These are phyloP conservation scores for Curvularia verruculosa DNA, from an alignment of 2,329 filamentous ascomycete species.

Conservation along the genomic window DNA sequence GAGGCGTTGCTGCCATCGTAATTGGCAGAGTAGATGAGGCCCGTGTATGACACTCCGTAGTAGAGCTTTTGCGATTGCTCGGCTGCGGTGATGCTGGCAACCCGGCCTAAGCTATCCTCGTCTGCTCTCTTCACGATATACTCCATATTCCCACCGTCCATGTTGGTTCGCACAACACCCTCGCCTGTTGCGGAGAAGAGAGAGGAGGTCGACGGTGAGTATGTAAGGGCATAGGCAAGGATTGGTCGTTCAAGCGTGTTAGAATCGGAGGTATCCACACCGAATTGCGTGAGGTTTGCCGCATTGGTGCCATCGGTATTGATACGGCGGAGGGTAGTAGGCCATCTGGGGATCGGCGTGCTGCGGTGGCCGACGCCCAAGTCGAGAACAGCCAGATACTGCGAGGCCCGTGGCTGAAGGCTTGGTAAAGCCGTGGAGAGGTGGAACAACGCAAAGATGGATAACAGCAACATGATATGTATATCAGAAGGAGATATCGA, in stretches of 20 bases:
- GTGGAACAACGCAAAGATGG: conserved; percentile 7
- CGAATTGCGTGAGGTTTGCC: conserved; percentile 16
- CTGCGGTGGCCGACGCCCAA: conserved; percentile 22
- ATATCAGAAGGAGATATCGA: background rate
- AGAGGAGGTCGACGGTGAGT: conserved; percentile 8
- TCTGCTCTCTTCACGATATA: conserved; percentile 2
- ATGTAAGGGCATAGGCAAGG: conserved; percentile 9
- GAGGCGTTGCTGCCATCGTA: conserved; percentile 12
- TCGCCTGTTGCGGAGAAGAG: conserved; percentile 18
- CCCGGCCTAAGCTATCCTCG: background rate
- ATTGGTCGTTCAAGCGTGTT: conserved; percentile 7
- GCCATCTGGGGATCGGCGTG: conserved; percentile 18
- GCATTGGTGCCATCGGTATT: conserved; percentile 15
- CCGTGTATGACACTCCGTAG: conserved; percentile 11
- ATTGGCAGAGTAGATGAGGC: conserved; percentile 16
- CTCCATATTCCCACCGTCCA: conserved; percentile 10
- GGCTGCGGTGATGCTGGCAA: conserved; percentile 14
- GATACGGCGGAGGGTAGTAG: conserved; percentile 20
- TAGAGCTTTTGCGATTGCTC: conserved; percentile 17
- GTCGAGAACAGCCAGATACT: conserved; percentile 18
- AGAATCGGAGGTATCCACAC: background rate
- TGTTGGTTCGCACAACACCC: conserved; percentile 16
- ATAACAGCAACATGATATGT: background rate
- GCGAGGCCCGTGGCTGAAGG: background rate
- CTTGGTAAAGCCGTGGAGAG: conserved; percentile 7